These are phyloP conservation scores for Beta lomatogona DNA, from an alignment of 179 eudicot genomes.

Conservation along the genomic window DNA sequence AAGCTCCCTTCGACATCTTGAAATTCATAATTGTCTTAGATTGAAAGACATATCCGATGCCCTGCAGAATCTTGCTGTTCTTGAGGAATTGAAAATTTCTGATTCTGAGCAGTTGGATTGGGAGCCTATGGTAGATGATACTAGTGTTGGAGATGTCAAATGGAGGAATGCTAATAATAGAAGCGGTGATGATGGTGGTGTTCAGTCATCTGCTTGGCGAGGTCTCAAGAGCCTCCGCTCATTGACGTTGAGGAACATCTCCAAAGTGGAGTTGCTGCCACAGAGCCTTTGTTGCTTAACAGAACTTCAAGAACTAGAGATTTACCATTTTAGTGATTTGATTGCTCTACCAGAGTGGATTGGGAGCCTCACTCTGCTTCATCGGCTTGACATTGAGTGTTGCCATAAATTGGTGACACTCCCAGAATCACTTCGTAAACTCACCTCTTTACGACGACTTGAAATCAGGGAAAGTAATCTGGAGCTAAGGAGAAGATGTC, in stretches of 20 bases:
- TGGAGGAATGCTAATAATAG: no score
- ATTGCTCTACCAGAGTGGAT: not conserved
- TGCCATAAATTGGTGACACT: not conserved
- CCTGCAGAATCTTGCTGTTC: no score
- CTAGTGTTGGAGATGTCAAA: no score
- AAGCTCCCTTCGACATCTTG: not conserved
- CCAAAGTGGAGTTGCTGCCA: not conserved
- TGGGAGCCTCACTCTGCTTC: constrained; percentile 1
- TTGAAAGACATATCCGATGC: not conserved
- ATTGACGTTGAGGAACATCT: not conserved
- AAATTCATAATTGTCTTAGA: not conserved
- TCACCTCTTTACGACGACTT: not conserved
- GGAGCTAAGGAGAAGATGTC: not conserved
- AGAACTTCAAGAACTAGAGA: not conserved
- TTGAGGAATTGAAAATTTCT: no score
- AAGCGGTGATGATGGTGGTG: no score
- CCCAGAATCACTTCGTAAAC: not conserved
- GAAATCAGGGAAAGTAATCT: not conserved
- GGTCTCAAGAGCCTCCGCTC: not conserved
- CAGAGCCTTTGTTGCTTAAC: not conserved
- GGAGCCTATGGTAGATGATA: no score
- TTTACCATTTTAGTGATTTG: not conserved
- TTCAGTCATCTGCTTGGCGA: no score
- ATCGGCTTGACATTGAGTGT: not conserved
- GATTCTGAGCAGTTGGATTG: no score